Percentiles rank a stretch among this genome's conserved stretches.
These are phyloP conservation scores for Talaromyces albobiverticillius DNA, from an alignment of 2,329 filamentous ascomycete genomes.

Conservation along the genomic window DNA sequence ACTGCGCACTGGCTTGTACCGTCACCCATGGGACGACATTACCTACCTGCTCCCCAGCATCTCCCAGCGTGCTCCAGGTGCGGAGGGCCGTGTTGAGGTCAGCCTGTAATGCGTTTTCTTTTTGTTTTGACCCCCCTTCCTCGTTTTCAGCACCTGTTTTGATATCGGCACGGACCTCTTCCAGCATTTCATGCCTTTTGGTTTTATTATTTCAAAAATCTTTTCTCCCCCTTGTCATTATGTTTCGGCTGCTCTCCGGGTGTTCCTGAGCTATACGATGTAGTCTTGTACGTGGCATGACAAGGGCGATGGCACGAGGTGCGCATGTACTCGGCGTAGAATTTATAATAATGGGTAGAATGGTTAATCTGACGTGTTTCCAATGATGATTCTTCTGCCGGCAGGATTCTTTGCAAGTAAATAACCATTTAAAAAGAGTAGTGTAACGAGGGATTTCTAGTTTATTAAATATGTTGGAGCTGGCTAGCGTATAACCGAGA, in stretches of 20 bases:
- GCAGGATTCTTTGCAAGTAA: too few species aligned
- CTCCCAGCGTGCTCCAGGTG: conserved; percentile 65
- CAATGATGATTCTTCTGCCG: background rate
- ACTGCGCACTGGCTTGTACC: conserved; percentile 95
- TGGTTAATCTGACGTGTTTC: conserved; percentile 1
- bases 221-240: background rate
- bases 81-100: conserved; percentile 87
- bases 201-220: background rate
- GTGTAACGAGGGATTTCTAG: too few species aligned
- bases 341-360: conserved; percentile 16
- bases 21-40: conserved; percentile 98
- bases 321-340: conserved; percentile 16
- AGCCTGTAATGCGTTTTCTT: conserved; percentile 56
- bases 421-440: too few species aligned
- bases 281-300: conserved; percentile 13
- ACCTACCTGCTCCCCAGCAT: conserved; percentile 88
- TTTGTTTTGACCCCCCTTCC: conserved; percentile 25
- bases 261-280: conserved; percentile 5
- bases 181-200: conserved; percentile 15
- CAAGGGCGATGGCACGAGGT: conserved; percentile 12
- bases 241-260: conserved; percentile 1
- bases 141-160: conserved; percentile 16
- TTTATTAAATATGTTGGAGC: too few species aligned
- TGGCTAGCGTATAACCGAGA: too few species aligned
- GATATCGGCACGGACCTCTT: conserved; percentile 13